Evolutionary conservation across 2,329 filamentous ascomycete genomes (phyloP), one percentile per base, ranked within the genome.

Genomic region (Fusarium sp.): DNA sequence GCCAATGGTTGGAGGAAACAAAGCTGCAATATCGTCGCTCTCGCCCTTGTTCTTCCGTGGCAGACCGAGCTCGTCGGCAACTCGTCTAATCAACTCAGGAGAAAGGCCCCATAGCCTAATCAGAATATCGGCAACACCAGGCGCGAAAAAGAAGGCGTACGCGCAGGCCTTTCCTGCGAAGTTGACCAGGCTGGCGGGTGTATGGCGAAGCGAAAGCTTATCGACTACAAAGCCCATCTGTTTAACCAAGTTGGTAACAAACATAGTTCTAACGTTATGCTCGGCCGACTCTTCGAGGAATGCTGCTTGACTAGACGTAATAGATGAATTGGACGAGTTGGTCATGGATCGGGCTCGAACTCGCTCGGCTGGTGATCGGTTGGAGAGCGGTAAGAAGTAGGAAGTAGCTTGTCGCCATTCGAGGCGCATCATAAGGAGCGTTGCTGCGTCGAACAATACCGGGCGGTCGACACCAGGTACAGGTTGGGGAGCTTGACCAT

Each of bases 101-200:
- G 90, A 88, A 22, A 93, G 84, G 40, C 88, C 89, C 94, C 94
- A 97, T 7, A 97, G 83, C 18, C 94, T 89, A 27, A 95, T 88
- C 51, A 97, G 84, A 53, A 97, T 88, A 75, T 97, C 94, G 10
- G 93, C 92, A 57, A 97, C 88, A 7, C 93, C 93, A 0, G 94
- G 93, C 29, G 93, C 94, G 75, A 97, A 98, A 81, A 95, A 96
- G 80, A 97, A 97, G 30, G 93, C 94, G 79, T 97, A 97, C 3
- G 94, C 94, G 76, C 92, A 95, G 6, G 94, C 93, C 80, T 96
- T 97, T 64, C 93, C 94, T 57, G 93, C 94, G 77, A 97, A 97
- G 30, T 92, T 91, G 61, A 97, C 92, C 62, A 94, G 79, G 72
- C 89, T 91, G 22, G 84, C 75, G 2, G 87, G 87, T 6, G 83